Base-by-base conservation (phyloP, 108 stramenopile species). In the Pseudonitzschia delicatissima region DNA sequence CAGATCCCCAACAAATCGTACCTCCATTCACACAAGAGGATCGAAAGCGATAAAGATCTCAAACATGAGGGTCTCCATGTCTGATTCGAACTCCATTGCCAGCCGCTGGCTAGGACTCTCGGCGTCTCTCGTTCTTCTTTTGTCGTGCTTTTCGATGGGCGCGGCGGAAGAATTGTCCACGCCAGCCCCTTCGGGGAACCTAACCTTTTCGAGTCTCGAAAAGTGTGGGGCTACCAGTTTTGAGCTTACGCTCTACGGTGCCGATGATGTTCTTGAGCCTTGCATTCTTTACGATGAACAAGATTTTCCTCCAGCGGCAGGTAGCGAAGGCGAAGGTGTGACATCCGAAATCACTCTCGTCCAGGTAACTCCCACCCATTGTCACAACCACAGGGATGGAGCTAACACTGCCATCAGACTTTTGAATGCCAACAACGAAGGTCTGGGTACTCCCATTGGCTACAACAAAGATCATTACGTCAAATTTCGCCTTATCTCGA, bases 381-480 rank as follows among this genome's bases (percentile, higher is more conserved):
- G 78, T 57, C 34, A 40, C 25, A 62, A 74, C 31, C 66, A 67
- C 31, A 64, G 78, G 2, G 78, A 79, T 67, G 85, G 85, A 5
- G 77, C 77, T 34, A 34, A 61, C 4, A 77, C 75, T 4, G 74
- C 57, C 6, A 66, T 86, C 1, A 40, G 60, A 45, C 39, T 52
- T 17, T 28, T 83, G 32, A 86, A 86, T 62, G 64, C 52, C 12
- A 66, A 72, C 15, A 78, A 80, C 31, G 25, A 72, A 36, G 79
- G 64, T 26, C 21, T 35, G 32, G 85, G 85, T n/a, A 40, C 57
- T 5, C 66, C 74, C 31, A 75, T 86, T 59, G 85, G 85, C 15
- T 81, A 63, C 40, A 26, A 64, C 25, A 52, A 60, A 29, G 64
- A 78, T 25, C 57, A 73, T 25, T 76, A 61, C 27, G 49, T 86